These are phyloP conservation scores for Sporodiniella umbellata DNA, from an alignment of 371 early-diverging fungal species.

Conservation along the genomic window DNA sequence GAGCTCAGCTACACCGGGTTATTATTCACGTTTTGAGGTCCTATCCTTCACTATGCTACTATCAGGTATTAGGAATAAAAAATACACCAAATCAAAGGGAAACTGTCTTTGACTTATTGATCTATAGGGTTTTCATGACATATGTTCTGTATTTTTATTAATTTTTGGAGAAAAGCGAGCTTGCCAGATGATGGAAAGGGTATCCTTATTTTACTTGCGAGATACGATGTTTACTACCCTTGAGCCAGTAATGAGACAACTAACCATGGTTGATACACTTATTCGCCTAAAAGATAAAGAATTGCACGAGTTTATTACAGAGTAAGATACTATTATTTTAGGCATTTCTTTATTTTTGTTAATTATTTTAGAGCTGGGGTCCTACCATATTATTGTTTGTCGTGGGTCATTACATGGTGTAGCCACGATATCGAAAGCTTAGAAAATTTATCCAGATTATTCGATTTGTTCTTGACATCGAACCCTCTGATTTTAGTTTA, in stretches of 20 bases:
- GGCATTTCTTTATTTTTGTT: background rate
- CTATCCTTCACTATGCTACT: slow-evolving; percentile 63
- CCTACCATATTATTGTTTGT: slow-evolving; percentile 76
- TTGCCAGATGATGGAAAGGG: slow-evolving; percentile 40
- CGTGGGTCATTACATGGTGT: slow-evolving; percentile 89
- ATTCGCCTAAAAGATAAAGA: slow-evolving; percentile 48
- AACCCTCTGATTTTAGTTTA: slow-evolving; percentile 77
- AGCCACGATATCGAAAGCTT: slow-evolving; percentile 71
- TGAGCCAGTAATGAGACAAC: slow-evolving; percentile 56
- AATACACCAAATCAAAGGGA: background rate
- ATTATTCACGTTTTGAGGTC: slow-evolving; percentile 50
- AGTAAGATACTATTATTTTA: slow-evolving; percentile 21
- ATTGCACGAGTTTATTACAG: slow-evolving; percentile 46
- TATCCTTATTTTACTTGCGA: slow-evolving; percentile 50
- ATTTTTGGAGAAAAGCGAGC: slow-evolving; percentile 56
- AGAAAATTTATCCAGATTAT: slow-evolving; percentile 58
- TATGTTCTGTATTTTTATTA: slow-evolving; percentile 59
- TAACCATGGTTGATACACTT: slow-evolving; percentile 52
- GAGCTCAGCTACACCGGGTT: slow-evolving; percentile 42
- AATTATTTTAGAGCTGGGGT: slow-evolving; percentile 51
- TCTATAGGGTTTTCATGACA: slow-evolving; percentile 69
- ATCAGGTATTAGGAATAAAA: slow-evolving; percentile 54
- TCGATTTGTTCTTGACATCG: slow-evolving; percentile 71
- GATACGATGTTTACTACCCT: slow-evolving; percentile 64
- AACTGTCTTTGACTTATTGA: background rate